These are phyloP conservation scores for Hirsutella thompsonii DNA, from an alignment of 2,329 filamentous ascomycete genomes.

Conservation along the genomic window DNA sequence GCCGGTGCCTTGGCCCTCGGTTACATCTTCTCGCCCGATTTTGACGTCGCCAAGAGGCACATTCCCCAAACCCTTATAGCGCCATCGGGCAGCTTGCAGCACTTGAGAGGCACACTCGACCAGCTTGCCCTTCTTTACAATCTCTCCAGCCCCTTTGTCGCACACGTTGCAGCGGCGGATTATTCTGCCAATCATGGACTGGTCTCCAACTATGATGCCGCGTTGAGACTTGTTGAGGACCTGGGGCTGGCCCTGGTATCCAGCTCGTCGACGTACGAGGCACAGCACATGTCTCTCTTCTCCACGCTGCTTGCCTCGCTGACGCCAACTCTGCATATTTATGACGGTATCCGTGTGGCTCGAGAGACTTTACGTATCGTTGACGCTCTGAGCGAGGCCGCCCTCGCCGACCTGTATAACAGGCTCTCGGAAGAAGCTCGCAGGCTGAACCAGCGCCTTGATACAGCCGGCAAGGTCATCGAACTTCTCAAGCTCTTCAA, in stretches of 20 bases:
- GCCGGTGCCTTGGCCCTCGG: slow-evolving; percentile 86
- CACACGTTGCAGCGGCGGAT: slow-evolving; percentile 83
- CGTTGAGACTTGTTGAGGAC: slow-evolving; percentile 74
- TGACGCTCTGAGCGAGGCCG: slow-evolving; percentile 63
- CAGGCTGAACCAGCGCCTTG: slow-evolving; percentile 55
- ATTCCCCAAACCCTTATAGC: slow-evolving; percentile 86
- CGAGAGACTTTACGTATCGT: slow-evolving; percentile 73
- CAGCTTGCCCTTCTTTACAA: slow-evolving; percentile 86
- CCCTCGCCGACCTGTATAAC: slow-evolving; percentile 57
- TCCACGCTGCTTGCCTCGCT: slow-evolving; percentile 68
- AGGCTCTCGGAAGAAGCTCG: slow-evolving; percentile 49
- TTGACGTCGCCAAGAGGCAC: slow-evolving; percentile 80
- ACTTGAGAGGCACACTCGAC: slow-evolving; percentile 73
- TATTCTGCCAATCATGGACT: slow-evolving; percentile 59
- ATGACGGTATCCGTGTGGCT: slow-evolving; percentile 74
- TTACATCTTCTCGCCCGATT: slow-evolving; percentile 96
- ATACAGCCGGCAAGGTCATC: slow-evolving; percentile 58
- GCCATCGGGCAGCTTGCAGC: slow-evolving; percentile 67
- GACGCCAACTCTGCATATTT: slow-evolving; percentile 75
- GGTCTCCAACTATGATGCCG: slow-evolving; percentile 75
- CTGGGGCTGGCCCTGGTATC: slow-evolving; percentile 77
- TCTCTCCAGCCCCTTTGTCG: slow-evolving; percentile 84
- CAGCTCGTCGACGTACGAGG: slow-evolving; percentile 77
- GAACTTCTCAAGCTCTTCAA: slow-evolving; percentile 67
- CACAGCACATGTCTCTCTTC: slow-evolving; percentile 91